Conservation (phyloP, 352 stramenopile genomes). For the Phytophthora syringae region DNA sequence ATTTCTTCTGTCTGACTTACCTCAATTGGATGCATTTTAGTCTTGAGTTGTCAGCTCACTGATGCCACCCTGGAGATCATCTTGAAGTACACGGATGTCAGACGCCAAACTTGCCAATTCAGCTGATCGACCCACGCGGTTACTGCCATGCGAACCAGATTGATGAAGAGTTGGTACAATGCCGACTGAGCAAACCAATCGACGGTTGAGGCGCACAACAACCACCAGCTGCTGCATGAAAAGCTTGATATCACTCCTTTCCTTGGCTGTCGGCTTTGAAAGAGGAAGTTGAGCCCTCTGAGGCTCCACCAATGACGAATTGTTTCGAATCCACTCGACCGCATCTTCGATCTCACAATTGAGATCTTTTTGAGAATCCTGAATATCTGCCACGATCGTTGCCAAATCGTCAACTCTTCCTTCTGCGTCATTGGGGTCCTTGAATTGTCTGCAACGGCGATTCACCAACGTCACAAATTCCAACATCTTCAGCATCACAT, state of each 20-base stretch:
- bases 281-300: neutral
- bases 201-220: too few species aligned
- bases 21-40: too few species aligned
- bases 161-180: too few species aligned
- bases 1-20: too few species aligned
- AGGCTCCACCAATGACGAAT: neutral
- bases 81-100: too few species aligned
- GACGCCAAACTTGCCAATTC: too few species aligned
- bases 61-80: too few species aligned
- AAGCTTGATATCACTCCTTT: neutral
- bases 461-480: slow-evolving; percentile 9
- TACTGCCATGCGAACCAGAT: too few species aligned
- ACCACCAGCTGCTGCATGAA: too few species aligned
- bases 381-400: neutral
- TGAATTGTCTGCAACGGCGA: neutral
- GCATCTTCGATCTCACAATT: neutral
- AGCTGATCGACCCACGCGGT: too few species aligned
- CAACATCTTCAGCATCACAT: neutral
- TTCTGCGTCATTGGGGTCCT: neutral
- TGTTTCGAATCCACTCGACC: neutral
- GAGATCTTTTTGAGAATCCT: neutral
- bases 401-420: neutral
- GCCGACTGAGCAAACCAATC: too few species aligned
- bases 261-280: neutral
- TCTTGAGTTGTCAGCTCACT: too few species aligned